phyloP scores from a whole-genome alignment of 768 basidiomycete genomes.

The Trametes cinnabarina region DNA sequence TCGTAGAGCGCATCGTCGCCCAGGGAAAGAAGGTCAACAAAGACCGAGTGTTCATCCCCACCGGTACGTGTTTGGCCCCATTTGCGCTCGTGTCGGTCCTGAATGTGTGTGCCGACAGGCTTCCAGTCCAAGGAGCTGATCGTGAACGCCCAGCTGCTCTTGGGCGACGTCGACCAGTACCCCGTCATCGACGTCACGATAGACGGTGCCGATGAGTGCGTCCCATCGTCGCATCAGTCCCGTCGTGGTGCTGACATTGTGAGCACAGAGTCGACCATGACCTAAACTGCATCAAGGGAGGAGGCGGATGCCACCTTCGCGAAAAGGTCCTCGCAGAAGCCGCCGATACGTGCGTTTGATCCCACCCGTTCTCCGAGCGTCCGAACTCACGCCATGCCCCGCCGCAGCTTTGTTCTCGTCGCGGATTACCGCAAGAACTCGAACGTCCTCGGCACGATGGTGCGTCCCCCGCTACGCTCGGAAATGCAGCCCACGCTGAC shows the following conservation, averaged over 20 bases:
- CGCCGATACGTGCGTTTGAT: slow-evolving; percentile 67
- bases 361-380: neutral
- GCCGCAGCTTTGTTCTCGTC: slow-evolving; percentile 75
- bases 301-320: slow-evolving; percentile 92
- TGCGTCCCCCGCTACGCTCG: slow-evolving; percentile 40
- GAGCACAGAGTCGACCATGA: slow-evolving; percentile 77
- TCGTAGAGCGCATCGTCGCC: slow-evolving; percentile 89
- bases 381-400: neutral
- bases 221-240: neutral
- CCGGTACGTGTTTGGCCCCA: slow-evolving; percentile 43
- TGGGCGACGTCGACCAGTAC: slow-evolving; percentile 90
- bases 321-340: slow-evolving; percentile 99
- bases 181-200: slow-evolving; percentile 92
- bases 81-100: neutral
- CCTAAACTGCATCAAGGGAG: slow-evolving; percentile 95
- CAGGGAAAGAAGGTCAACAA: slow-evolving; percentile 78
- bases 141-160: slow-evolving; percentile 66
- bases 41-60: slow-evolving; percentile 85
- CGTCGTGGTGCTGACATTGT: neutral
- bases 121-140: slow-evolving; percentile 98
- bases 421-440: slow-evolving; percentile 97
- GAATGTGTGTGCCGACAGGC: slow-evolving; percentile 42
- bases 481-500: neutral
- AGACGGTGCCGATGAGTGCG: slow-evolving; percentile 96
- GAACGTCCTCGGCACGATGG: slow-evolving; percentile 74